phyloP scores from a whole-genome alignment of 2,329 filamentous ascomycete species.

The Macrophomina pseudophaseolina region DNA sequence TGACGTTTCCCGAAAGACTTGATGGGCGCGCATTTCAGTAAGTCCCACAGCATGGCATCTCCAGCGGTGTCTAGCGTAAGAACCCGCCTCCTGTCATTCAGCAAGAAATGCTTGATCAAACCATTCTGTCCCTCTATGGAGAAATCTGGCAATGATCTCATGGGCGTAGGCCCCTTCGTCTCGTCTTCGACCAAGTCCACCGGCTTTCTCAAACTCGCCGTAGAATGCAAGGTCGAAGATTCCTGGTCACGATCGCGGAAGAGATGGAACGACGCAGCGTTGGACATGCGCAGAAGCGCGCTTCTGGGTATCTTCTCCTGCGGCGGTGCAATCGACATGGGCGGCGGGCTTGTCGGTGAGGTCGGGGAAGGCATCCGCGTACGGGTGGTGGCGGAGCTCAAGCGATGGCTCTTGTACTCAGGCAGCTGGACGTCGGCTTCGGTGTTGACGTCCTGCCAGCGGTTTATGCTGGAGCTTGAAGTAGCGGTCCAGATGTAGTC shows the following conservation, averaged over 20 bases:
- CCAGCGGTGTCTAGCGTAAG: slow-evolving; percentile 93
- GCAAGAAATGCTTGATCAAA: slow-evolving; percentile 86
- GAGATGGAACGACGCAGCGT: slow-evolving; percentile 76
- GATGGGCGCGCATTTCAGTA: slow-evolving; percentile 86
- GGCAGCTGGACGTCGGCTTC: slow-evolving; percentile 68
- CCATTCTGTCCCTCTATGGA: slow-evolving; percentile 92
- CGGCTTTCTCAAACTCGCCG: slow-evolving; percentile 59
- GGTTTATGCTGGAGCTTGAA: slow-evolving; percentile 86
- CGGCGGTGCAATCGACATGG: slow-evolving; percentile 41
- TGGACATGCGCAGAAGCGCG: slow-evolving; percentile 81
- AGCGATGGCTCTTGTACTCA: slow-evolving; percentile 57
- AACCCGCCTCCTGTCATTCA: slow-evolving; percentile 89
- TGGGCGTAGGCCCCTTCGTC: slow-evolving; percentile 52
- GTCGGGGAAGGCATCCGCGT: slow-evolving; percentile 49
- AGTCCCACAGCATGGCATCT: slow-evolving; percentile 93
- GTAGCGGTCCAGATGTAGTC: slow-evolving; percentile 91
- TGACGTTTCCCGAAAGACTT: slow-evolving; percentile 93
- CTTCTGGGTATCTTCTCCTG: slow-evolving; percentile 75
- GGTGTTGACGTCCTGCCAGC: slow-evolving; percentile 87
- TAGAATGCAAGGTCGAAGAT: slow-evolving; percentile 56
- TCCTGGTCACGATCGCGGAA: slow-evolving; percentile 62
- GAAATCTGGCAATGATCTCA: slow-evolving; percentile 53
- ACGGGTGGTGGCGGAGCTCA: slow-evolving; percentile 51
- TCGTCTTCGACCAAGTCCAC: slow-evolving; percentile 62
- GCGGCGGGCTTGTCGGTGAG: slow-evolving; percentile 39